Evolutionary conservation across 345 rosid species (phyloP), one percentile per base, ranked within the genome.

Genomic region (Sisymbrium altissimum): DNA sequence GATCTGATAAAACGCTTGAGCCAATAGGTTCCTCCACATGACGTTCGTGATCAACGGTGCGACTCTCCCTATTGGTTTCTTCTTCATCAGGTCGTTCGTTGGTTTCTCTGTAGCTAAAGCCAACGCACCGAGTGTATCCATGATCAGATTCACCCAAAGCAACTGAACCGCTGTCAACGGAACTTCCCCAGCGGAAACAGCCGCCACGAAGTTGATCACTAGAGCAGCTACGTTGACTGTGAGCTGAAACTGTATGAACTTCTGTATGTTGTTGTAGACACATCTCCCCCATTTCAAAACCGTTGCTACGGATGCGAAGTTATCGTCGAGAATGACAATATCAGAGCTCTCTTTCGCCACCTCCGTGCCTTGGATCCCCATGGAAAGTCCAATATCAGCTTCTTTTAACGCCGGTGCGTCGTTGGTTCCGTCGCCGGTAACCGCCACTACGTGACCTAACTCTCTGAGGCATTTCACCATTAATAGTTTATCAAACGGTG

Each of bases 281-380:
- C 94, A 88, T 52, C 97, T 83, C 6, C 97, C 98, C 96, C 94
- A 87, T 56, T 75, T 86, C 59, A 89, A 59, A 36, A 87, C 94
- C 0, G 86, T 88, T 6, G 84, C 84, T 5, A 86, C 89, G 0
- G 94, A 85, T 5, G 88, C 84, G 3, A 92, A 92, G 43, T 92
- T 87, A 61, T 89, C 92, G 15, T 89, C 91, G 43, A 89, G 77
- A 23, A 92, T 88, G 55, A 88, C 86, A 6, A 89, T 89, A 80
- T 89, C 96, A 0, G 96, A 89, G 80, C 93, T 86, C 74, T 88
- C 89, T 45, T 92, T 89, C 1, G 96, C 94, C 2, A 88, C 92
- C 59, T 92, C 92, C 0, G 91, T 92, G 0, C 94, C 97, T 58
- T 84, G 87, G 38, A 86, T 87, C 29, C 95, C 95, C 93, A 87